A percentile compares a stretch with the other conserved stretches of the same genome.
Conservation (phyloP, 139 green algal species). For the Chlamydomonas asymmetrica region DNA sequence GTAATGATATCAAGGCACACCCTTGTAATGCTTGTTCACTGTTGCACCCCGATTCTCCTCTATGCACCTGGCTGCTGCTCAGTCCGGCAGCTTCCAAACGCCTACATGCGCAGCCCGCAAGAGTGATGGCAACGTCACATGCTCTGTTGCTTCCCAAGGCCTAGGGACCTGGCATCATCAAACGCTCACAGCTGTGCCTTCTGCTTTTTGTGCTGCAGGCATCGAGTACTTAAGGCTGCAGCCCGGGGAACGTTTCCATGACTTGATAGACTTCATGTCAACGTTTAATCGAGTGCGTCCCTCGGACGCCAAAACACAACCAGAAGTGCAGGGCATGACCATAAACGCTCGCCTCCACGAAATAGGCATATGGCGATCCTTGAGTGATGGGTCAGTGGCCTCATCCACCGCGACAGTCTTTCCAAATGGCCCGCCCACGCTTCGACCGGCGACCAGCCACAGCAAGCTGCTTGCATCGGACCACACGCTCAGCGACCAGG, state of each 20-base stretch:
- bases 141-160: too few species aligned
- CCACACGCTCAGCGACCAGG: background rate
- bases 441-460: too few species aligned
- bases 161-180: background rate
- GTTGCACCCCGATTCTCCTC: too few species aligned
- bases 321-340: constrained; percentile 39
- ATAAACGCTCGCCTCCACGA: constrained; percentile 42
- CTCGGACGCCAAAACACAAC: constrained; percentile 39
- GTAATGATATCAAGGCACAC: background rate
- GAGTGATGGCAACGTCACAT: too few species aligned
- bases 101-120: too few species aligned
- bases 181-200: background rate
- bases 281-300: constrained; percentile 28
- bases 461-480: too few species aligned
- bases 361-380: background rate
- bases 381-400: background rate
- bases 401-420: background rate
- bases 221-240: background rate
- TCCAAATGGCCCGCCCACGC: too few species aligned
- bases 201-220: background rate
- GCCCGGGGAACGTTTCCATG: background rate
- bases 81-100: too few species aligned
- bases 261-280: constrained; percentile 30
- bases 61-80: too few species aligned
- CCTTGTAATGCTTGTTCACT: too few species aligned